A percentile compares a stretch with the other conserved stretches of the same genome.
Evolutionary conservation across 805 yeast species (phyloP).

Genomic region (Nakazawaea wyomingensis): DNA sequence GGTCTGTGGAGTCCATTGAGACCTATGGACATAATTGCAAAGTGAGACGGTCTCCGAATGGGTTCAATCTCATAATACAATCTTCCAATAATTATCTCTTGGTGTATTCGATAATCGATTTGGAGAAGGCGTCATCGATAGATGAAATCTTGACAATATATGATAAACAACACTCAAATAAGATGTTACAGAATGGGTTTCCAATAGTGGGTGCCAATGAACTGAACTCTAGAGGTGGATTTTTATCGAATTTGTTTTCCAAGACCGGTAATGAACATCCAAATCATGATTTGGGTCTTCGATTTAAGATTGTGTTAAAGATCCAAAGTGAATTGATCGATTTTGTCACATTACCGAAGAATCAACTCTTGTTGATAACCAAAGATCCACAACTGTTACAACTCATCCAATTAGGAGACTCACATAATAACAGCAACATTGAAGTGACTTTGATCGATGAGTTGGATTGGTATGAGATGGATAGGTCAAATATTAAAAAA

Average conservation of each 20-base stretch:
- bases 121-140: conserved; percentile 16
- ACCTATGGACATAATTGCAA: conserved; percentile 41
- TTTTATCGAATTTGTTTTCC: conserved; percentile 23
- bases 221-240: conserved; percentile 18
- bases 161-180: conserved; percentile 18
- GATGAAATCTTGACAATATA: conserved; percentile 27
- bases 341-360: conserved; percentile 21
- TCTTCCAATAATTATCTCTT: conserved; percentile 35
- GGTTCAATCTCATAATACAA: conserved; percentile 34
- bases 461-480: conserved; percentile 26
- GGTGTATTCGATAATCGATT: conserved; percentile 33
- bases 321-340: conserved; percentile 28
- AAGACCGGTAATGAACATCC: conserved; percentile 22
- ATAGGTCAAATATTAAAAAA: conserved; percentile 15
- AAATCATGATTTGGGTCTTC: conserved; percentile 25
- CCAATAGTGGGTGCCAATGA: conserved; percentile 17
- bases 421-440: conserved; percentile 21
- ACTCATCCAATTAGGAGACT: conserved; percentile 22
- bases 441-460: conserved; percentile 25
- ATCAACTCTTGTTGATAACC: conserved; percentile 22
- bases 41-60: conserved; percentile 35
- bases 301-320: conserved; percentile 29
- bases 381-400: conserved; percentile 31
- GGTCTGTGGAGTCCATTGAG: conserved; percentile 38
- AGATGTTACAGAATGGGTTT: conserved; percentile 30